Evolutionary conservation across 306 rosid genomes (phyloP), one percentile per base, ranked within the genome.

Genomic region (Prunus persica): DNA sequence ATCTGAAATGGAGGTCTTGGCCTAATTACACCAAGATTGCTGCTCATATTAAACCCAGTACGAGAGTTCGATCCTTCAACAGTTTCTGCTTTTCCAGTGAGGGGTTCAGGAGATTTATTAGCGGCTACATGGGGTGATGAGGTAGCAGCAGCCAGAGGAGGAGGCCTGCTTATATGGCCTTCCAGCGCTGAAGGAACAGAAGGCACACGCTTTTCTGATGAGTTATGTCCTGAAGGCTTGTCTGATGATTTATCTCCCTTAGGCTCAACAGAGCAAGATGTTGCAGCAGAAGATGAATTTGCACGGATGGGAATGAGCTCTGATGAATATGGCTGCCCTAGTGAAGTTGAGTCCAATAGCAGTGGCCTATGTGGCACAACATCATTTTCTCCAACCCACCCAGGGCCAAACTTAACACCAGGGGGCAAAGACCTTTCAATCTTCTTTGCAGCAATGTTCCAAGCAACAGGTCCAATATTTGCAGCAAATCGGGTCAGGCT

Each of bases 361-460:
- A 69, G 76, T 47, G 79, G 71, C 73, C 78, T 72, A 38, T 64
- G 63, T 67, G 74, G 87, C 38, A 65, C 49, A 63, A 79, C 28
- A 69, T 89, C 94, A 65, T 87, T 82, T 72, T 89, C 93, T 28
- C 82, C 88, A 71, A 87, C 88, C 94, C 94, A 89, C 61, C 91
- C 94, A 45, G 82, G 90, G 78, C 94, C 94, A 43, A 82, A 89
- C 65, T 76, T 84, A 27, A 79, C 71, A 68, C 86, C 87, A 32
- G 81, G 47, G 16, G 87, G 83, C 78, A 89, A 71, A 61, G 83
- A 82, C 66, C 82, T 84, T 72, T 80, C 88, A 1, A 87, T 84
- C 80, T 65, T 89, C 83, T 76, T 86, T 0, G 88, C 79, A 67
- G 90, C 88, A 55, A 84, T 69, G 79, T 50, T 87, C 94, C 94